Evolutionary conservation across 441 rosid species (phyloP).

Genomic region (Daphne laureola): DNA sequence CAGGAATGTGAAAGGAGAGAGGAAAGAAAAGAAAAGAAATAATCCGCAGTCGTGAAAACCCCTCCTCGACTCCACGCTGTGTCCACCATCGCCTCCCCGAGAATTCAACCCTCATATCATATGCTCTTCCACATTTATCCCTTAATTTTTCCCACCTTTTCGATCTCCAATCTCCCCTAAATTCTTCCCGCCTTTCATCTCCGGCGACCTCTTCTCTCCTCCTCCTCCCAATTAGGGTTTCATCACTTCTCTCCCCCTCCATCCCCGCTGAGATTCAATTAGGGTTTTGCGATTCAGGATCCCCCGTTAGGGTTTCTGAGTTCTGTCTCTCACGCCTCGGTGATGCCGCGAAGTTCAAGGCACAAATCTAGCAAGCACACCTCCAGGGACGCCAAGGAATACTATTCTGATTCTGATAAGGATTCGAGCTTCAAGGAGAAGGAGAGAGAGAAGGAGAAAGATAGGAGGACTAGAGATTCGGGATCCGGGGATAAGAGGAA

Average conservation of each 20-base stretch:
- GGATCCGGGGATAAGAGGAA: constrained; percentile 59
- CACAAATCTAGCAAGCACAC: constrained; percentile 94
- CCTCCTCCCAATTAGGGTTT: constrained; percentile 17
- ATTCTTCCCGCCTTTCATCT: constrained; percentile 8
- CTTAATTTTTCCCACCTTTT: constrained; percentile 16
- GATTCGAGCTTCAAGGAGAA: constrained; percentile 66
- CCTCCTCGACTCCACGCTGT: no score
- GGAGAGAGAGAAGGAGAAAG: constrained; percentile 60
- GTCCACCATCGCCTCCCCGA: no score
- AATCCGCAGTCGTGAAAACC: no score
- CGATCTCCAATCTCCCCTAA: constrained; percentile 7
- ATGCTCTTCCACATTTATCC: constrained; percentile 26
- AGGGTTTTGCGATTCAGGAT: constrained; percentile 13
- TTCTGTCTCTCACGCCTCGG: constrained; percentile 7
- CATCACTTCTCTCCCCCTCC: neutral
- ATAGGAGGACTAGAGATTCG: constrained; percentile 57
- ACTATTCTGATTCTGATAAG: constrained; percentile 76
- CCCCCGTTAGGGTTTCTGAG: constrained; percentile 9
- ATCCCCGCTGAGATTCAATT: constrained; percentile 7
- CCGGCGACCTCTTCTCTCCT: neutral
- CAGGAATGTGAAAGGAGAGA: no score
- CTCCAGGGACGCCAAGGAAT: constrained; percentile 64
- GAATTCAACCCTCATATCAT: constrained; percentile 3
- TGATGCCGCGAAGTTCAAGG: constrained; percentile 88
- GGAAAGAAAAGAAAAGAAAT: no score